These are phyloP conservation scores for Saccharomyces pastorianus DNA, from an alignment of 1,139 yeast genomes.

Conservation along the genomic window DNA sequence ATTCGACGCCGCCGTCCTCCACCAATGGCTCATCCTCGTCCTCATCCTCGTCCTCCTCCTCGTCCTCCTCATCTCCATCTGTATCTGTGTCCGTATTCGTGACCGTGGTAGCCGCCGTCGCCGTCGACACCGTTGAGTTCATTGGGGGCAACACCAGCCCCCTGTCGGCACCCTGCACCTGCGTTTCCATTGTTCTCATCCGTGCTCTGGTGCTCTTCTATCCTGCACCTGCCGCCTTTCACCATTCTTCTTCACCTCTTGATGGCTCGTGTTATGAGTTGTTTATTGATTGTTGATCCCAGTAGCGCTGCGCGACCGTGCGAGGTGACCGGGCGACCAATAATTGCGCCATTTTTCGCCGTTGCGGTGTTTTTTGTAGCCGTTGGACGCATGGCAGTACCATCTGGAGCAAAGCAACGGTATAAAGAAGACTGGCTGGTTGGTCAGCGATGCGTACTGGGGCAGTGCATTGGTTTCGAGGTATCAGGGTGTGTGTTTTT, in stretches of 20 bases:
- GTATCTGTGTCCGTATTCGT: slow-evolving; percentile 1
- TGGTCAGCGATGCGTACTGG: background rate
- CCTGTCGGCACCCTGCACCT: background rate
- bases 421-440: background rate
- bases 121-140: slow-evolving; percentile 2
- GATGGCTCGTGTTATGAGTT: background rate
- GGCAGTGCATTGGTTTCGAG: background rate
- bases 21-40: slow-evolving; percentile 1
- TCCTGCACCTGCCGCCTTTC: background rate
- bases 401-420: background rate
- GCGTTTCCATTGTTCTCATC: slow-evolving; percentile 3
- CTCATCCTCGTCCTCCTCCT: background rate
- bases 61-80: background rate
- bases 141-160: slow-evolving; percentile 4
- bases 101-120: slow-evolving; percentile 2
- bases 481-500: background rate
- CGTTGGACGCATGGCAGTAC: slow-evolving; percentile 1
- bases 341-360: slow-evolving; percentile 1
- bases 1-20: slow-evolving; percentile 4
- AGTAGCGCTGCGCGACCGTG: background rate
- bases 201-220: background rate
- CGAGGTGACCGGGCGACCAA: background rate
- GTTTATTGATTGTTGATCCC: background rate
- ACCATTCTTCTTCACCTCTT: background rate
- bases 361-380: slow-evolving; percentile 1